These are phyloP conservation scores for Jaapia argillacea DNA, from an alignment of 768 basidiomycete species.

Conservation along the genomic window DNA sequence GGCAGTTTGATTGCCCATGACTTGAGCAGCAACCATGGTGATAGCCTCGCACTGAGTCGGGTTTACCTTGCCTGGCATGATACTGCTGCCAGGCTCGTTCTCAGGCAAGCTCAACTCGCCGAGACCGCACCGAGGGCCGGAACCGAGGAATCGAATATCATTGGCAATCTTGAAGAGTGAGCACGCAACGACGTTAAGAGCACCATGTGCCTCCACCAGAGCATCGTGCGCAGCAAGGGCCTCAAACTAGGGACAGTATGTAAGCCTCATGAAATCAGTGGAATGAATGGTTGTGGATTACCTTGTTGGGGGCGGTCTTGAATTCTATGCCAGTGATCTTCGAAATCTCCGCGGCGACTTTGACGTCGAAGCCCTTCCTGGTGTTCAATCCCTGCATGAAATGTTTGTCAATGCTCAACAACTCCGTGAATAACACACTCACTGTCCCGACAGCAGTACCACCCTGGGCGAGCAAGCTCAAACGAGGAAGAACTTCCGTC, in stretches of 20 bases:
- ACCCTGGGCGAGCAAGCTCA: slow-evolving; percentile 90
- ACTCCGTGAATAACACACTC: slow-evolving; percentile 16
- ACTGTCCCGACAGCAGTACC: slow-evolving; percentile 98
- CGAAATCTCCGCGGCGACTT: slow-evolving; percentile 85
- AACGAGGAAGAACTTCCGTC: slow-evolving; percentile 70
- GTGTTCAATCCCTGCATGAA: slow-evolving; percentile 83
- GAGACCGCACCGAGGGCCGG: slow-evolving; percentile 94
- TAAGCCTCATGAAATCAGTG: slow-evolving; percentile 1
- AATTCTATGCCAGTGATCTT: slow-evolving; percentile 87
- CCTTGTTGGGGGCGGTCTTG: slow-evolving; percentile 98
- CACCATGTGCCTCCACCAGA: slow-evolving; percentile 93
- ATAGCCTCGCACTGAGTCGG: slow-evolving; percentile 98
- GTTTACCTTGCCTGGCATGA: slow-evolving; percentile 99
- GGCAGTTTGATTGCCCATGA: slow-evolving; percentile 93
- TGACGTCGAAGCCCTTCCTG: slow-evolving; percentile 91
- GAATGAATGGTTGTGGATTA: slow-evolving; percentile 14
- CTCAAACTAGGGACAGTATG: slow-evolving; percentile 59
- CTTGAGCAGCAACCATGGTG: slow-evolving; percentile 98
- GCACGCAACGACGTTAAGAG: slow-evolving; percentile 92
- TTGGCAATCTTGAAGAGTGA: slow-evolving; percentile 99
- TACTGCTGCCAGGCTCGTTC: slow-evolving; percentile 98
- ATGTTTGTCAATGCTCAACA: slow-evolving; percentile 4
- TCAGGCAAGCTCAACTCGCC: slow-evolving; percentile 93
- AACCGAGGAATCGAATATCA: slow-evolving; percentile 95
- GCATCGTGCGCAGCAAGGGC: slow-evolving; percentile 98